phyloP scores from a whole-genome alignment of 2,329 filamentous ascomycete species.

The Penicillium brevicompactum region DNA sequence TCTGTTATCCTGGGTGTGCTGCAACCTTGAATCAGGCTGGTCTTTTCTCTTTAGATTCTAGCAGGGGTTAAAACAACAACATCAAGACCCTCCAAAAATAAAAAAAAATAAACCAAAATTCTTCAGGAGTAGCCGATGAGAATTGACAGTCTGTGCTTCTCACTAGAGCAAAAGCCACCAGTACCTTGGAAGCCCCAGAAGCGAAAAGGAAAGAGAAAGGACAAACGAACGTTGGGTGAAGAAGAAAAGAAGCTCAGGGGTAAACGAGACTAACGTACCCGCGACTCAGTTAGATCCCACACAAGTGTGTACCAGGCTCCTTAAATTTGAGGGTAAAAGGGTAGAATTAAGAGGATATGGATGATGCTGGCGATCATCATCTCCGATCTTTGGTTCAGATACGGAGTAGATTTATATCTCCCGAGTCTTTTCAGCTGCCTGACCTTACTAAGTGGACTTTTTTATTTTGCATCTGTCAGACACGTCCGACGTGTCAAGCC shows the following conservation, averaged over 20 bases:
- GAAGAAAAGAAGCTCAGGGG: conserved; percentile 14
- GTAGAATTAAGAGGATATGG: conserved; percentile 9
- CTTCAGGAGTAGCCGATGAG: conserved; percentile 11
- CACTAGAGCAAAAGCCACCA: conserved; percentile 1
- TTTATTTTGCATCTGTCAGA: not conserved
- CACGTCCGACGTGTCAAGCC: conserved; percentile 4
- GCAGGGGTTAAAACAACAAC: too few species aligned
- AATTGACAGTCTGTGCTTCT: conserved; percentile 18
- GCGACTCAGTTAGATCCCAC: not conserved
- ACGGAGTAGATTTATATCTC: conserved; percentile 9
- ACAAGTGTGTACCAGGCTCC: not conserved
- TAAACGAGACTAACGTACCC: conserved; percentile 14
- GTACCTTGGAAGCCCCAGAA: conserved; percentile 6
- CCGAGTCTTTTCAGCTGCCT: not conserved
- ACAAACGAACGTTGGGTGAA: conserved; percentile 3
- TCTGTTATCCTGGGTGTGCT: conserved; percentile 24
- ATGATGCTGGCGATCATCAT: conserved; percentile 29
- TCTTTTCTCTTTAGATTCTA: not conserved
- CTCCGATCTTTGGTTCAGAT: conserved; percentile 9
- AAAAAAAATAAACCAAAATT: not conserved
- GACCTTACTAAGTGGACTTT: not conserved
- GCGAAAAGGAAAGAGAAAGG: conserved; percentile 9
- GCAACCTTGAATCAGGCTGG: conserved; percentile 24
- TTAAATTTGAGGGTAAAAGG: not conserved
- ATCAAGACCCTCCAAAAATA: not conserved